A percentile compares a stretch with the other conserved stretches of the same genome.
Evolutionary conservation across 1,284 basidiomycete genomes (phyloP).

Genomic region (Naganishia sp.): DNA sequence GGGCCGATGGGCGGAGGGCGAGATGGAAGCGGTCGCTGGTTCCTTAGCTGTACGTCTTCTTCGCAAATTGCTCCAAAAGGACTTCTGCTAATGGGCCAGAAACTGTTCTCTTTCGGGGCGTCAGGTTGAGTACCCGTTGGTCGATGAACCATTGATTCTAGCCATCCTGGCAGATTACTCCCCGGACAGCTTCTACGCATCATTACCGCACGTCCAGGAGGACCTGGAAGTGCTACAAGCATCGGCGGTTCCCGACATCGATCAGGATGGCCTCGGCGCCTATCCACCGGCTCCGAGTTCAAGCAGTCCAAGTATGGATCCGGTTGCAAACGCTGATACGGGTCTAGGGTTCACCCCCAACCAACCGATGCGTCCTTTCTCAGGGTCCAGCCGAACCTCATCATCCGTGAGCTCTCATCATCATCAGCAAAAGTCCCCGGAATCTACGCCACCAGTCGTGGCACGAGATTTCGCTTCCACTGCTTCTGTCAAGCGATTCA

Average conservation of each 20-base stretch:
- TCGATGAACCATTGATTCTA: constrained; percentile 47
- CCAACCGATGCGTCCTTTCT: neutral
- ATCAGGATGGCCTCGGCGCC: constrained; percentile 17
- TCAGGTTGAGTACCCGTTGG: constrained; percentile 48
- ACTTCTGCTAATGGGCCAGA: neutral
- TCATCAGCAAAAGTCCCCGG: neutral
- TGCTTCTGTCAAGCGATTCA: constrained; percentile 6
- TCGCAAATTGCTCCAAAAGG: too few species aligned
- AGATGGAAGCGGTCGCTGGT: constrained; percentile 20
- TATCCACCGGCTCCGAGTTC: constrained; percentile 8
- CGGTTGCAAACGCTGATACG: neutral
- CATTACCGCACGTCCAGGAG: constrained; percentile 42
- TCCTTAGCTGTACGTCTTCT: constrained; percentile 18
- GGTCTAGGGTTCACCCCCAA: neutral
- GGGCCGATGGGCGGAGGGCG: constrained; percentile 19
- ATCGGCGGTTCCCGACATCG: constrained; percentile 46
- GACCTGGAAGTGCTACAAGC: constrained; percentile 51
- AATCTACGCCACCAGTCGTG: neutral
- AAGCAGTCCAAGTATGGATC: constrained; percentile 2
- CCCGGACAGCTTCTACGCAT: constrained; percentile 35
- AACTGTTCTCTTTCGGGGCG: neutral
- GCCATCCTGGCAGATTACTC: constrained; percentile 48
- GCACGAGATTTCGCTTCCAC: constrained; percentile 13
- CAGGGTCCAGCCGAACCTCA: constrained; percentile 4
- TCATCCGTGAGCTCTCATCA: neutral